Percentiles rank a stretch among this genome's conserved stretches.
These are phyloP conservation scores for Candida quercuum DNA, from an alignment of 805 yeast genomes.

Conservation along the genomic window DNA sequence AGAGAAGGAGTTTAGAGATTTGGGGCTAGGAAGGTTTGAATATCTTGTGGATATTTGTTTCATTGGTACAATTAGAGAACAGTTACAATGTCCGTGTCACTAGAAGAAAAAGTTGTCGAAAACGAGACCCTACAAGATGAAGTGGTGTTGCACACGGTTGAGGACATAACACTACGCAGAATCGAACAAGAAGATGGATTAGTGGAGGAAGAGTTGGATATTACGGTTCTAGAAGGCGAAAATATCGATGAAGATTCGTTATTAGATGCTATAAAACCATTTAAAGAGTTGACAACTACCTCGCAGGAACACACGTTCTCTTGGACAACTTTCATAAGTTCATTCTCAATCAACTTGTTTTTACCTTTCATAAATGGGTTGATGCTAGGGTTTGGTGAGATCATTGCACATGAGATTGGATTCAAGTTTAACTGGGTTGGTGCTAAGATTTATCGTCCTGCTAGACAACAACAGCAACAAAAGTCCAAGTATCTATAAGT, in stretches of 20 bases:
- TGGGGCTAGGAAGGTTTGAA: not conserved
- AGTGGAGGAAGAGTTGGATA: too few relatives aligned
- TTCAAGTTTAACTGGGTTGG: conserved; percentile 73
- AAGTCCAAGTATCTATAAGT: conserved; percentile 11
- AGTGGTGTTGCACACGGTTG: too few relatives aligned
- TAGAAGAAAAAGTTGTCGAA: too few relatives aligned
- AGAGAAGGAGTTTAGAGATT: too few relatives aligned
- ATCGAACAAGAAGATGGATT: too few relatives aligned
- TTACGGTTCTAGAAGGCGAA: too few relatives aligned
- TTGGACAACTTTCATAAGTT: conserved; percentile 7
- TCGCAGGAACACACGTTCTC: not conserved
- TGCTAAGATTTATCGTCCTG: conserved; percentile 44
- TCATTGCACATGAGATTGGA: conserved; percentile 88
- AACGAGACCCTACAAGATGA: too few relatives aligned
- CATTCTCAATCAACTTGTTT: conserved; percentile 66
- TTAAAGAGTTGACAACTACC: too few relatives aligned
- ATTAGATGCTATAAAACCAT: too few relatives aligned
- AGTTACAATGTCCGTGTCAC: too few relatives aligned
- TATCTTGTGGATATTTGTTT: not conserved
- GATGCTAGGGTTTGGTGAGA: conserved; percentile 95
- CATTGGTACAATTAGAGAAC: not conserved
- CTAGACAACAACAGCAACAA: conserved; percentile 11
- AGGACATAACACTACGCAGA: too few relatives aligned
- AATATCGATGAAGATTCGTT: too few relatives aligned
- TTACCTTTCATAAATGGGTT: conserved; percentile 89